Evolutionary conservation across 1,284 basidiomycete species (phyloP).

Genomic region (Coriolopsis trogii): DNA sequence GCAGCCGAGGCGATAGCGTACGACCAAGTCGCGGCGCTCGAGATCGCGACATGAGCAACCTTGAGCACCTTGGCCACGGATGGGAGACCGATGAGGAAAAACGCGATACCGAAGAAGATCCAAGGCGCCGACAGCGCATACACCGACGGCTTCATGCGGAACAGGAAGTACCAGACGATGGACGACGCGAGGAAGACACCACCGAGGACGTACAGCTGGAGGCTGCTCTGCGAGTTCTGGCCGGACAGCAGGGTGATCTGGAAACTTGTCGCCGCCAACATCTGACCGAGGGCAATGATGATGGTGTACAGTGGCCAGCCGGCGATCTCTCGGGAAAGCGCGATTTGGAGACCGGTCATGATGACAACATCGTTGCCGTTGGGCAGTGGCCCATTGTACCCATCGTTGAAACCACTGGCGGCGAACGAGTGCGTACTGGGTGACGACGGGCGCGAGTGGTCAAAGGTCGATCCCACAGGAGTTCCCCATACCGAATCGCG

Average conservation of each 20-base stretch:
- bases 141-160: conserved; percentile 86
- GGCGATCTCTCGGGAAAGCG: conserved; percentile 73
- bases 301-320: conserved; percentile 93
- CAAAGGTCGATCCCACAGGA: conserved; percentile 66
- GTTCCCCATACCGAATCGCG: conserved; percentile 84
- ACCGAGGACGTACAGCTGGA: conserved; percentile 90
- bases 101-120: conserved; percentile 87
- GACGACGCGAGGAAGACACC: conserved; percentile 85
- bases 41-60: conserved; percentile 63
- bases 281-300: conserved; percentile 85
- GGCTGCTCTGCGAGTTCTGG: conserved; percentile 77
- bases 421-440: conserved; percentile 53
- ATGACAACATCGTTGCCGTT: conserved; percentile 59
- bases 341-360: conserved; percentile 83
- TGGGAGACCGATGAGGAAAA: conserved; percentile 88
- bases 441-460: conserved; percentile 73
- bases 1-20: conserved; percentile 90
- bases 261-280: conserved; percentile 90
- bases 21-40: conserved; percentile 83
- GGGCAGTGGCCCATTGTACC: conserved; percentile 57
- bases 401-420: conserved; percentile 36
- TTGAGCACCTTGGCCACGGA: conserved; percentile 70
- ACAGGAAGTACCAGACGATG: conserved; percentile 87
- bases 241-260: conserved; percentile 89
- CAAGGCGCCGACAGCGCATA: conserved; percentile 86